Evolutionary conservation across 768 basidiomycete species (phyloP), one percentile per base, ranked within the genome.

Genomic region (Mycena leptocephala): DNA sequence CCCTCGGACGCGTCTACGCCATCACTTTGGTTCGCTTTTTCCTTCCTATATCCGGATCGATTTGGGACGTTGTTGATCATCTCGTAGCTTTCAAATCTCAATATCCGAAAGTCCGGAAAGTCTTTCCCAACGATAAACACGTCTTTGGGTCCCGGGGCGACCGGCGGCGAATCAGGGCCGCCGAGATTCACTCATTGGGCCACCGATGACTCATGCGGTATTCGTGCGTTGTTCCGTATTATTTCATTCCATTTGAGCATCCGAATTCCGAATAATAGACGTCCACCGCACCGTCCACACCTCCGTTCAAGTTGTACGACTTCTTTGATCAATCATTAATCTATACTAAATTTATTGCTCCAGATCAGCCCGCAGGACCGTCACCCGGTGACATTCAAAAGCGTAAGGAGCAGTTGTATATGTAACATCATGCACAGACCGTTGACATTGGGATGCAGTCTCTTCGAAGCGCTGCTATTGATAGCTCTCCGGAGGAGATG

Each of bases 141-240:
- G 56, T 33, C 26, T n/a, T 4, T n/a, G 53, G 11, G n/a, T 55
- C 53, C 18, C 24, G 53, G 53, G 26, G 24, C 53, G 56, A 28
- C 13, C 56, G 56, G 56, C 28, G 35, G 58, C 20, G 58, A 35
- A 18, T 14, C 10, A 59, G 58, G 32, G 35, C 35, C 30, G 32
- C 32, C 20, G 58, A 33, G 32, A 32, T 33, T 59, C 58, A 22
- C 32, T 14, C 18, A 33, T 16, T 32, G 58, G 32, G 58, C 32
- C 26, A 58, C 56, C 20, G 58, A 59, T 32, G 58, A 59, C n/a
- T 37, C 58, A 16, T 33, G 32, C 35, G 58, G 58, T 59, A 59
- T 59, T 59, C 58, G 58, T 59, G 58, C 58, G 58, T 59, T 59
- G 58, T 59, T 59, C 22, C 32, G 30, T n/a, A 59, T 59, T 59